Evolutionary conservation across 1,284 basidiomycete genomes (phyloP), one percentile per base, ranked within the genome.

Genomic region (Marasmius tenuissimus): DNA sequence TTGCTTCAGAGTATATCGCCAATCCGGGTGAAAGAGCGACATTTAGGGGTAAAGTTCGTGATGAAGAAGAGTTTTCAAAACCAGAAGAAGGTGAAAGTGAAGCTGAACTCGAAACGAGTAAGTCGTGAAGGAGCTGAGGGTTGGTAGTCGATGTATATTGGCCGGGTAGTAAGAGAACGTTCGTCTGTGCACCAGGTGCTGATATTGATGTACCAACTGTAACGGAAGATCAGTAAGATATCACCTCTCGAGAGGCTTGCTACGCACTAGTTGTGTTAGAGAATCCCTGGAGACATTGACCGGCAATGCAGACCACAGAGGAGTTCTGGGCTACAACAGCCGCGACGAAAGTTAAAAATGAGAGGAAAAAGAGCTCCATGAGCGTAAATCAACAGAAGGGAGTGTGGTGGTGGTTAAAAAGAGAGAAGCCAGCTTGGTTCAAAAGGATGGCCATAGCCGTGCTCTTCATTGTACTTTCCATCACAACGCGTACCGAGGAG

Each of bases 231-330:
- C 63, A 69, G 50, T 22, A 52, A 39, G 8, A 27, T 35, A 34
- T 16, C 18, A 40, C 16, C 48, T 33, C 20, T 47, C 50, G 62
- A 16, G 60, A 39, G 14, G 61, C 45, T 38, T 1, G 11, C 34
- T 34, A 82, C 85, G 67, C 70, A 91, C 89, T 80, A 57, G 88
- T 88, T 20, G 79, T 84, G 69, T 91, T 91, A 35, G 88, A 84
- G 74, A 77, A 83, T 62, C 89, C 89, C 73, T 91, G 81, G 63
- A 91, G 76, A 78, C 89, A 92, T 88, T 92, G 89, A 66, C 89
- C 90, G 72, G 89, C 87, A 88, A 91, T 77, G 81, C 89, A 92
- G 63, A 92, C 78, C 62, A 91, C 85, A 57, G 68, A 71, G 59
- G 86, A 76, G 69, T 81, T 80, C 78, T 87, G 84, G 64, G 86